Evolutionary conservation across 352 stramenopile species (phyloP).

Genomic region (Salisapilia sapeloensis): DNA sequence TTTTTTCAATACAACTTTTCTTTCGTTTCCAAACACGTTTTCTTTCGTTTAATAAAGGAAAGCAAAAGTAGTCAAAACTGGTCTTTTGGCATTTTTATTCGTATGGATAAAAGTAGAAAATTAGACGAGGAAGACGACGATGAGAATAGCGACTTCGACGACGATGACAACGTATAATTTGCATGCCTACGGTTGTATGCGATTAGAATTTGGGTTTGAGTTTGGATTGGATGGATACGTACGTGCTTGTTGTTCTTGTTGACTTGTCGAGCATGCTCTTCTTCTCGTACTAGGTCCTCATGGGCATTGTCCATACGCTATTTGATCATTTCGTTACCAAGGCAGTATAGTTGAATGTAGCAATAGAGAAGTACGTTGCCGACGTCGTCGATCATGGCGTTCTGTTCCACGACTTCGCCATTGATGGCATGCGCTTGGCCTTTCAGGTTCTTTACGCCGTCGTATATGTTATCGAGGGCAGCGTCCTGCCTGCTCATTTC

Average conservation of each 20-base stretch:
- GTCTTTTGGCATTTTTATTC: no score
- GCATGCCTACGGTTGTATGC: constrained; percentile 14
- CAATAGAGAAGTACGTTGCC: constrained; percentile 22
- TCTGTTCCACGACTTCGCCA: constrained; percentile 68
- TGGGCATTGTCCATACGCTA: constrained; percentile 57
- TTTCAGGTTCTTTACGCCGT: constrained; percentile 59
- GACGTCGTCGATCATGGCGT: constrained; percentile 69
- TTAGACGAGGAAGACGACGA: constrained; percentile 38
- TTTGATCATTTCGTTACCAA: not conserved
- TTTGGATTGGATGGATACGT: not conserved
- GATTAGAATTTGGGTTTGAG: not conserved
- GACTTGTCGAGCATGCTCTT: constrained; percentile 31
- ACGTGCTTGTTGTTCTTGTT: constrained; percentile 62
- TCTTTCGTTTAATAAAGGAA: not conserved
- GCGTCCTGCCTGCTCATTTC: constrained; percentile 49
- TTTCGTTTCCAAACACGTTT: not conserved
- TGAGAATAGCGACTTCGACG: constrained; percentile 37
- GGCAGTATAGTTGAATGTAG: not conserved
- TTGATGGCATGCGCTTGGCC: constrained; percentile 75
- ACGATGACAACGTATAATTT: constrained; percentile 61
- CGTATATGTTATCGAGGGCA: constrained; percentile 61
- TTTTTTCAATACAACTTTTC: no score
- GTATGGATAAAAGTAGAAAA: no score
- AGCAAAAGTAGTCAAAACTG: no score
- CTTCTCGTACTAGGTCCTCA: constrained; percentile 36